Percentiles rank a stretch among this genome's conserved stretches.
Conservation (phyloP, 1,284 basidiomycete genomes). For the Crocinoboletus sp. region DNA sequence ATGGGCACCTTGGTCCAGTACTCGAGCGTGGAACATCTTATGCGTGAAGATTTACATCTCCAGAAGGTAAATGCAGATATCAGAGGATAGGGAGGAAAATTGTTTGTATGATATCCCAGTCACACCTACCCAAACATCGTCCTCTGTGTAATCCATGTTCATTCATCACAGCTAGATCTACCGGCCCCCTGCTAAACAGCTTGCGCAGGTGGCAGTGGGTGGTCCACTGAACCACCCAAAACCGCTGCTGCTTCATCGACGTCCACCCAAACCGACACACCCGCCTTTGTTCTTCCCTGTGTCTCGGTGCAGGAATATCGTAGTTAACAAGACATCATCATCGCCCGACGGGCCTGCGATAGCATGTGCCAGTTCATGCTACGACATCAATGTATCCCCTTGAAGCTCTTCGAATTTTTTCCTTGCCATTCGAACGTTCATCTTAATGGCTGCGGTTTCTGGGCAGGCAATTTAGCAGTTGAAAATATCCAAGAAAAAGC, state of each 20-base stretch:
- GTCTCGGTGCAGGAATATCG: neutral
- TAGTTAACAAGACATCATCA: neutral
- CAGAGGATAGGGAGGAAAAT: conserved; percentile 11
- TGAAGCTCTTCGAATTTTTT: conserved; percentile 83
- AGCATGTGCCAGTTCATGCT: conserved; percentile 3
- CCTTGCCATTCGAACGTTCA: conserved; percentile 80
- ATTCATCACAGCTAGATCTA: neutral
- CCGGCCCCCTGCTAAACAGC: neutral
- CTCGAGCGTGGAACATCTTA: conserved; percentile 53
- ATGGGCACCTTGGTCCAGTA: conserved; percentile 47
- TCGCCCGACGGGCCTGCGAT: neutral
- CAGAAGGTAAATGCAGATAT: conserved; percentile 51
- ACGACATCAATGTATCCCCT: conserved; percentile 43
- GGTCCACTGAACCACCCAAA: no score
- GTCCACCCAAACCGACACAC: neutral
- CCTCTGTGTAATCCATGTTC: neutral
- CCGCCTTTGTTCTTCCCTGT: neutral
- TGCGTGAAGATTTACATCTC: conserved; percentile 17
- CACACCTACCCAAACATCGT: conserved; percentile 8
- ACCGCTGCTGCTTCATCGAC: neutral
- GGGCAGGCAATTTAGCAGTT: conserved; percentile 6
- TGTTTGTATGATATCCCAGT: conserved; percentile 10
- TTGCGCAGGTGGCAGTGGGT: no score
- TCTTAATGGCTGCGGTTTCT: conserved; percentile 81
- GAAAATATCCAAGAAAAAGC: no score